phyloP scores from a whole-genome alignment of 116 monocot genomes.

The Papilionanthe hybrid region DNA sequence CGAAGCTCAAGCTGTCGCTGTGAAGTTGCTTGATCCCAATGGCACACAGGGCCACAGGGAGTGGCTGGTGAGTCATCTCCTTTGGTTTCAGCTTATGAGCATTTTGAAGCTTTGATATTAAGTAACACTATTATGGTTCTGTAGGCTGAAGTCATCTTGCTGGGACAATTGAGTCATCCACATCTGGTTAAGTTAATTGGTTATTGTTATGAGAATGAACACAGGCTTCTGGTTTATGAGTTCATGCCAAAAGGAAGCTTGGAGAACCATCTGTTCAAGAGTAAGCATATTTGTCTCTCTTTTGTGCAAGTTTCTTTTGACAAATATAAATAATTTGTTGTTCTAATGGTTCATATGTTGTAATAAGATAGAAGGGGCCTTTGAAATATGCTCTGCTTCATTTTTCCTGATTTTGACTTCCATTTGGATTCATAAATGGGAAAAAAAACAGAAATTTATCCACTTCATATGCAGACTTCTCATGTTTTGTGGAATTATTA shows the following conservation, averaged over 20 bases:
- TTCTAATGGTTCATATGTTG: not conserved
- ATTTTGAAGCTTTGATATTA: not conserved
- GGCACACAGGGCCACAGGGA: slow-evolving; percentile 45
- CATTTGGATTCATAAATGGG: not conserved
- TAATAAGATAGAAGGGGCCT: not conserved
- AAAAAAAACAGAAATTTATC: not conserved
- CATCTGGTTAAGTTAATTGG: slow-evolving; percentile 26
- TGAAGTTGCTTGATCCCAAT: slow-evolving; percentile 38
- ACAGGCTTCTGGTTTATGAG: slow-evolving; percentile 43
- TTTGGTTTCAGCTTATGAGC: not conserved
- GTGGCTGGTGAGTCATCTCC: slow-evolving; percentile 29
- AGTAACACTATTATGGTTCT: not conserved
- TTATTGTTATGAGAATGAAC: slow-evolving; percentile 35
- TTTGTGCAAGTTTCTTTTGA: not conserved
- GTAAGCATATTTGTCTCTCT: slow-evolving; percentile 17
- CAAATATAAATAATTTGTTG: not conserved
- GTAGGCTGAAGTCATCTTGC: slow-evolving; percentile 39
- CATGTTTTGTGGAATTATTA: not conserved
- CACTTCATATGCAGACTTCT: not conserved
- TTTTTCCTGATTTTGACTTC: not conserved
- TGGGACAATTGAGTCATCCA: slow-evolving; percentile 36
- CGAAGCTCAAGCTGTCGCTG: slow-evolving; percentile 31
- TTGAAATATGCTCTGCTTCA: not conserved
- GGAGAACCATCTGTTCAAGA: slow-evolving; percentile 44
- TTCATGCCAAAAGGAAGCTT: slow-evolving; percentile 31